Evolutionary conservation across 176 grass and related monocot species (phyloP), one percentile per base, ranked within the genome.

Genomic region (Bonia amplexicaulis): DNA sequence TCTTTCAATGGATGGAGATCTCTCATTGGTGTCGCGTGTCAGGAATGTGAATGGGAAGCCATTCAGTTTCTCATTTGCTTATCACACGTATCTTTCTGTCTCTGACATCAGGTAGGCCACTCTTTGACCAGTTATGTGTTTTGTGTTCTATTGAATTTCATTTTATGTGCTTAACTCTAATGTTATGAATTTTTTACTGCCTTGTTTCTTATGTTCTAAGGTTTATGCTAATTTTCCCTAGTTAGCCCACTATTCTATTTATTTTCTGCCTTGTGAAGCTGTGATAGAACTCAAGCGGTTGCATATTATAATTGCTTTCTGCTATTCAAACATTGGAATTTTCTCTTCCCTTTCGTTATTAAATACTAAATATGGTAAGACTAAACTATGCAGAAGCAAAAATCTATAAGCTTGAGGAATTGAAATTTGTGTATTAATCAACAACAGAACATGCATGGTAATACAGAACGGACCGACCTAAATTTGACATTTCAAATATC

Each of bases 1-100:
- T 79, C 89, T 98, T 73, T 86, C 93, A 26, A 93, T 85, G 77
- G 85, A 95, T 81, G 95, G 95, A 9, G 79, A 90, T 77, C 87
- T 98, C 9, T 85, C 90, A 23, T 49, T 98, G 44, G 80, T 89
- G 71, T 98, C 93, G 5, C 89, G 95, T 16, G 79, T 95, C 65
- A 90, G 93, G 79, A 98, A 98, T 78, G 88, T 98, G 17, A 90
- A 95, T 71, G 91, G 87, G 62, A 98, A 91, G 85, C 76, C 92
- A 61, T 98, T 98, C 81, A 92, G 83, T 85, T 98, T 95, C 83
- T 98, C 93, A 57, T 98, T 98, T 90, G 95, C 84, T 63, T 98
- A 98, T 67, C 95, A 98, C 82, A 98, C 95, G 29, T 95, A 98
- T 14, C 83, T 98, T 22, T 95, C 91, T 39, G 91, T 98, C 76